These are phyloP conservation scores for Ilyonectria destructans DNA, from an alignment of 2,329 filamentous ascomycete genomes.

Conservation along the genomic window DNA sequence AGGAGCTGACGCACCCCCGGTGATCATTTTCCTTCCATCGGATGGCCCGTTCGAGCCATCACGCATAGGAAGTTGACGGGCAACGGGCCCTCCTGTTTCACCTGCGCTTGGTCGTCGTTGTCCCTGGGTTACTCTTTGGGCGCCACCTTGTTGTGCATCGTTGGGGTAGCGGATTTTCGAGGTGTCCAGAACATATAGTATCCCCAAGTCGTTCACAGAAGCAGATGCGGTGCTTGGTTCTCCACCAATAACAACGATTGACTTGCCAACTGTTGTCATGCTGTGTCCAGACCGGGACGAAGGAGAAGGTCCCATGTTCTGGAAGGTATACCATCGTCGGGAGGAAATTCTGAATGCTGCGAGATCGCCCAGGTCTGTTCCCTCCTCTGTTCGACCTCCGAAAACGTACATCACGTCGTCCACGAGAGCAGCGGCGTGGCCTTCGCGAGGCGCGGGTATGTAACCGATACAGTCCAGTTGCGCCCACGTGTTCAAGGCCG, in stretches of 20 bases:
- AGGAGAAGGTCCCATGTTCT: slow-evolving; percentile 98
- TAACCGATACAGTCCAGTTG: slow-evolving; percentile 98
- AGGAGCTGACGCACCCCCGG: slow-evolving; percentile 44
- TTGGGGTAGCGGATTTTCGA: slow-evolving; percentile 97
- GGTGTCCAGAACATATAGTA: slow-evolving; percentile 94
- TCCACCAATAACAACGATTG: slow-evolving; percentile 92
- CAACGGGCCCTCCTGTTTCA: slow-evolving; percentile 49
- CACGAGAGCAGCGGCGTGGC: slow-evolving; percentile 92
- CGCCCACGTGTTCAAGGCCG: slow-evolving; percentile 85
- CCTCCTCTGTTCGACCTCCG: slow-evolving; percentile 94
- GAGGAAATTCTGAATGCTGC: slow-evolving; percentile 85
- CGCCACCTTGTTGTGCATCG: slow-evolving; percentile 66
- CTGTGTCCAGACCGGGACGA: slow-evolving; percentile 95
- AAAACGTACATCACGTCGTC: slow-evolving; percentile 99
- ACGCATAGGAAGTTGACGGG: slow-evolving; percentile 61
- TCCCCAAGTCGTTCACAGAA: slow-evolving; percentile 86
- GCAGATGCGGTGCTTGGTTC: slow-evolving; percentile 92
- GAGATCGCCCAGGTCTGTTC: slow-evolving; percentile 91
- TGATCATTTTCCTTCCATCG: slow-evolving; percentile 67
- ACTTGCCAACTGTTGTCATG: slow-evolving; percentile 96
- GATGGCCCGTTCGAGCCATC: slow-evolving; percentile 68
- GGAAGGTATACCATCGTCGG: slow-evolving; percentile 97
- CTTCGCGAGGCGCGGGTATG: slow-evolving; percentile 93
- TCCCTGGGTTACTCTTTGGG: slow-evolving; percentile 59
- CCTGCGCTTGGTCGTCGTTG: slow-evolving; percentile 62